Evolutionary conservation across 306 rosid genomes (phyloP).

Genomic region (Acacia crassicarpa): DNA sequence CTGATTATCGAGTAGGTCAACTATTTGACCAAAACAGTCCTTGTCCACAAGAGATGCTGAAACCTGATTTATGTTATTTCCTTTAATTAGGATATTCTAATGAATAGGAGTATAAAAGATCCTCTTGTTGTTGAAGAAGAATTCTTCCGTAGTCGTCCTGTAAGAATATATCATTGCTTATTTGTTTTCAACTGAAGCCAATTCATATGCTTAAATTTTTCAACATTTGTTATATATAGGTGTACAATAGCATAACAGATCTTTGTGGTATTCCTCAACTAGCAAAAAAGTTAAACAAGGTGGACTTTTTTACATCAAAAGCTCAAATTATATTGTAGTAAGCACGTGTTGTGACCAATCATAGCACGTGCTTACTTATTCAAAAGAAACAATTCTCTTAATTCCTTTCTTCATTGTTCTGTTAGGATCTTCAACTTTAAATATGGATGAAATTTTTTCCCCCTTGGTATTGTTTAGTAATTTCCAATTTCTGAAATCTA

Average conservation of each 20-base stretch:
- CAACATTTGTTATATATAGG: constrained; percentile 47
- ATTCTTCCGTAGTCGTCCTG: constrained; percentile 83
- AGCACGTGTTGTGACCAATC: constrained; percentile 7
- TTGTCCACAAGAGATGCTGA: constrained; percentile 24
- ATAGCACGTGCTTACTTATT: neutral
- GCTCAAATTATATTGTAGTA: constrained; percentile 2
- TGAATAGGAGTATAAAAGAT: constrained; percentile 84
- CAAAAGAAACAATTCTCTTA: neutral
- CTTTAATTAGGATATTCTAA: constrained; percentile 68
- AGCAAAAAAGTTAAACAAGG: constrained; percentile 91
- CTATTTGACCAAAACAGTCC: neutral
- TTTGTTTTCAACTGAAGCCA: constrained; percentile 8
- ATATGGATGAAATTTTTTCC: neutral
- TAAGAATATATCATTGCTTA: constrained; percentile 49
- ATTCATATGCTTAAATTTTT: constrained; percentile 19
- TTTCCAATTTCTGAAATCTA: neutral
- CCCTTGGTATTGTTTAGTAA: neutral
- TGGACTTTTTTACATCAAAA: constrained; percentile 34
- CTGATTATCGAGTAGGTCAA: constrained; percentile 28
- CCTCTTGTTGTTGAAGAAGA: constrained; percentile 86
- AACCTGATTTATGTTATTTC: constrained; percentile 35
- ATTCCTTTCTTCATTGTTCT: neutral
- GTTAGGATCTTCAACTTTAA: neutral
- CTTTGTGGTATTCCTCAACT: constrained; percentile 90
- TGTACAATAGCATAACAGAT: constrained; percentile 85